Conservation (phyloP, 192 early-diverging fungal species). For the Coemansia umbellata region DNA sequence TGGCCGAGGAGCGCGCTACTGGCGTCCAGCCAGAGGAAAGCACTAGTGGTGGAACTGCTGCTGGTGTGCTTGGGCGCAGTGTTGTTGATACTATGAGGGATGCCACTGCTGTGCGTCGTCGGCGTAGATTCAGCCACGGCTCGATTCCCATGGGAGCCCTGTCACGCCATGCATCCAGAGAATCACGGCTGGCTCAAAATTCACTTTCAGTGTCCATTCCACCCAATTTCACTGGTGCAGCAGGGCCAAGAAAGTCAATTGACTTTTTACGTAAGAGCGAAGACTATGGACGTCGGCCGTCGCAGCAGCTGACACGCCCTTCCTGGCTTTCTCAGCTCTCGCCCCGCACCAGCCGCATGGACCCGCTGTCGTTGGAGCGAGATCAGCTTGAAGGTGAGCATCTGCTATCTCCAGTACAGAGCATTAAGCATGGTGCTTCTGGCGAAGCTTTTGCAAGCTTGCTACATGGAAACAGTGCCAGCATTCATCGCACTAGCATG, state of each 20-base stretch:
- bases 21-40: constrained; percentile 13
- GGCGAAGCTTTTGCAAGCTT: not conserved
- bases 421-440: not conserved
- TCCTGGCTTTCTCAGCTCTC: not conserved
- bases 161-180: constrained; percentile 24
- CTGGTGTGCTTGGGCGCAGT: constrained; percentile 25
- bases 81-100: constrained; percentile 26
- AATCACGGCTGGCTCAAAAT: constrained; percentile 5
- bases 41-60: constrained; percentile 19
- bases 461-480: not conserved
- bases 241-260: not conserved
- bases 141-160: constrained; percentile 17
- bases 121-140: constrained; percentile 28
- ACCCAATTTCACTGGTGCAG: not conserved
- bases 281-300: not conserved
- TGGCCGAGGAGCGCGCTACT: constrained; percentile 14
- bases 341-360: no score
- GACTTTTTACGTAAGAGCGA: no score
- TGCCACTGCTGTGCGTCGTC: constrained; percentile 7
- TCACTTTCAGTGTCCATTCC: no score
- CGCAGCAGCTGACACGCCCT: constrained; percentile 5
- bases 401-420: constrained; percentile 5
- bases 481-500: not conserved
- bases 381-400: not conserved
- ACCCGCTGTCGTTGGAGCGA: constrained; percentile 1